Evolutionary conservation across 2,329 filamentous ascomycete species (phyloP).

Genomic region (Fusarium hainanense): DNA sequence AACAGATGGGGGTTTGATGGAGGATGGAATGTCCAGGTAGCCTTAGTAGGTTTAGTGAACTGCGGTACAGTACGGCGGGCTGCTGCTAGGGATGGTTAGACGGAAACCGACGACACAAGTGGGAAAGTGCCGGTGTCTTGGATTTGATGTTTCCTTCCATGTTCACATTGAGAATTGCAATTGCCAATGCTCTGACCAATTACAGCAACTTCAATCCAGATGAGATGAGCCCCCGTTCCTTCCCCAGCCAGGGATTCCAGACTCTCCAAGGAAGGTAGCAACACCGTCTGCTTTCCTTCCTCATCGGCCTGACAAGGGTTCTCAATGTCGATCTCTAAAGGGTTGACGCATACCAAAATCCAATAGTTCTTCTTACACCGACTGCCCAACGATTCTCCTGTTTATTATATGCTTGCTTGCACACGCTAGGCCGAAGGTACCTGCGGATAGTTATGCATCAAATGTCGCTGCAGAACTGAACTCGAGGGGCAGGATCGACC

Average conservation of each 20-base stretch:
- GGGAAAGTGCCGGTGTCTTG: slow-evolving; percentile 35
- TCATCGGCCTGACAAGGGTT: background rate
- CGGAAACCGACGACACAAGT: slow-evolving; percentile 27
- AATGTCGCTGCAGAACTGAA: slow-evolving; percentile 1
- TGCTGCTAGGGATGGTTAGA: slow-evolving; percentile 23
- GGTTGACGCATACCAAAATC: slow-evolving; percentile 10
- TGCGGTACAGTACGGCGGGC: slow-evolving; percentile 5
- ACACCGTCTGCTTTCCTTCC: slow-evolving; percentile 12
- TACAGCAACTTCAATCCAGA: background rate
- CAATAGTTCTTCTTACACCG: background rate
- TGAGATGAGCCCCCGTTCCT: slow-evolving; percentile 10
- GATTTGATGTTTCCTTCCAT: slow-evolving; percentile 21
- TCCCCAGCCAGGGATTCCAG: background rate
- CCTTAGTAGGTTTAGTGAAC: background rate
- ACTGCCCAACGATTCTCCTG: background rate
- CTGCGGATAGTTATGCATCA: slow-evolving; percentile 1
- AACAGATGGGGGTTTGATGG: background rate
- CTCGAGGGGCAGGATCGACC: slow-evolving; percentile 24
- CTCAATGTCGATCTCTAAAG: slow-evolving; percentile 4
- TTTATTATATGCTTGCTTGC: background rate
- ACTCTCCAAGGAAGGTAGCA: slow-evolving; percentile 15
- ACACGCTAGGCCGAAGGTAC: background rate
- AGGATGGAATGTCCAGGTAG: background rate
- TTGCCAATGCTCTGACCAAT: slow-evolving; percentile 20
- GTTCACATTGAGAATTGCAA: slow-evolving; percentile 8